Evolutionary conservation across 176 grass and related monocot species (phyloP), one percentile per base, ranked within the genome.

Genomic region (Microstegium vimineum): DNA sequence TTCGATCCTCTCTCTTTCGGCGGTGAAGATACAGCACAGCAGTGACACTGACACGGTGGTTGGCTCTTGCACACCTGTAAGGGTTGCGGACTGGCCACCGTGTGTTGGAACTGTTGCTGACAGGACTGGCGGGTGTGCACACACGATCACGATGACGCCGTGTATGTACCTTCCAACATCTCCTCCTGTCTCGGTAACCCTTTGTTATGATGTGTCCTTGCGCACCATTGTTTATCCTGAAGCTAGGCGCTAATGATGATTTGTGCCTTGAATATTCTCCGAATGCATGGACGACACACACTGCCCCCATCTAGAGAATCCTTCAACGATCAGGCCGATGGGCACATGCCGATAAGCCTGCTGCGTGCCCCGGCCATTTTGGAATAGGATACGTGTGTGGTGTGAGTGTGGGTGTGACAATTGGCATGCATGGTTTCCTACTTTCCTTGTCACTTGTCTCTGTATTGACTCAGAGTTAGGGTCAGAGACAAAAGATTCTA

Each of bases 211-310:
- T 18, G 46, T 49, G 46, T 49, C 46, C 46, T 49, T 18, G 16
- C 46, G 15, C 46, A 18, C 46, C 46, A 49, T 49, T 49, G 46
- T 49, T 49, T 49, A 18, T 17, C 46, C 0, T 49, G 46, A 18
- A 49, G 46, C 16, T 20, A 52, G 47, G 73, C 35, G 18, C 28
- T 45, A 47, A 78, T 70, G 36, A 69, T 84, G 25, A 28, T 12
- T 6, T 14, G 8, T 10, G 45, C 43, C 82, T 34, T 69, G 63
- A 46, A 84, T 34, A 77, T 77, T 77, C 82, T 77, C 51, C 8
- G 20, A 62, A 43, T 34, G 46, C 23, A 84, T 77, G 83, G 64
- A 70, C 64, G 52, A 23, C 20, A 56, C 18, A 59, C 37, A 62
- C 46, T 62, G 46, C 28, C 64, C 64, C 20, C 54, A 37, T 85